Base-by-base conservation (phyloP, 345 rosid species). In the Noccaea bulbosa region DNA sequence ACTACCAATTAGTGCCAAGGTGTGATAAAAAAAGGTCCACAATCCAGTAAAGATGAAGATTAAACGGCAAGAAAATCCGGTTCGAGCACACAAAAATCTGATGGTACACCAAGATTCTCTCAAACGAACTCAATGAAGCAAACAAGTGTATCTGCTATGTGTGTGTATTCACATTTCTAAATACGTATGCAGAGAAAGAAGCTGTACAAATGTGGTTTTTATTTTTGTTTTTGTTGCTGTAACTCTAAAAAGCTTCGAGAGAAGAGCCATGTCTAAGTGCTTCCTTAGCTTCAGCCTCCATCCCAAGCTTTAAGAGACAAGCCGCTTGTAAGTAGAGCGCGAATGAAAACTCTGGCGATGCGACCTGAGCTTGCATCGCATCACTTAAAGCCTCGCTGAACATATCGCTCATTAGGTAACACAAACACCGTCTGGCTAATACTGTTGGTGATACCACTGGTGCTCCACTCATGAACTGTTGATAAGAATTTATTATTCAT, bases 361-460 rank as follows among this genome's bases (percentile, higher is more conserved):
- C 74, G 30, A 76, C 91, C 67, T 85, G 95, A 11, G 98, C 91
- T 74, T 88, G 97, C 93, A 85, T 86, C 0, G 98, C 97, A 66
- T 94, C 98, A 30, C 91, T 88, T 11, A 91, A 85, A 48, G 98
- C 99, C 76, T 88, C 88, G 22, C 85, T 84, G 53, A 85, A 78
- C 96, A 82, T 83, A 41, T 86, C 89, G 8, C 48, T 86, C 81
- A 86, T 87, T 82, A 94, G 65, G 83, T 89, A 87, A 45, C 88
- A 88, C 44, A 94, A 81, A 84, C 97, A 91, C 65, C 98, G 88
- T 78, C 98, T 83, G 2, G 87, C 87, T 49, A 83, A 85, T 11
- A 93, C 91, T 0, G 98, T 93, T 7, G 97, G 97, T 20, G 98
- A 93, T 44, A 89, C 87, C 85, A 84, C 87, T 38, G 91, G 88